Conservation (phyloP, 805 yeast genomes). For the Teunomyces gatunensis region DNA sequence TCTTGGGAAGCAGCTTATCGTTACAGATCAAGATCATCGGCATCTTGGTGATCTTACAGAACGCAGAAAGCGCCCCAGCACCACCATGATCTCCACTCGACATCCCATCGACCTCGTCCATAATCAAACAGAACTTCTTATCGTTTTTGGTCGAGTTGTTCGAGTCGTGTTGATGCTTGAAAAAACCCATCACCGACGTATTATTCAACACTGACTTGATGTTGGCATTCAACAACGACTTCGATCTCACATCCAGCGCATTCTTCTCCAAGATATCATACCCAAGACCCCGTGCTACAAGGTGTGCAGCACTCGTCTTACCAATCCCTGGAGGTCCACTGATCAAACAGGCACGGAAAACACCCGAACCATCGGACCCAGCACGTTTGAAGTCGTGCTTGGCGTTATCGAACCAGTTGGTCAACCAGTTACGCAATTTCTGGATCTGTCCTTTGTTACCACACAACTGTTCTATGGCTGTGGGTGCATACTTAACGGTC, state of each 20-base stretch:
- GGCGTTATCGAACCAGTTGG: constrained; percentile 64
- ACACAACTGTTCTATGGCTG: constrained; percentile 69
- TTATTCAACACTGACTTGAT: constrained; percentile 73
- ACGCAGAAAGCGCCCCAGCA: constrained; percentile 87
- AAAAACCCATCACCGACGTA: constrained; percentile 79
- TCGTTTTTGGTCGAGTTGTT: constrained; percentile 31
- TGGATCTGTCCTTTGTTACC: constrained; percentile 81
- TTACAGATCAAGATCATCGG: constrained; percentile 94
- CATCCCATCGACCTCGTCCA: constrained; percentile 99
- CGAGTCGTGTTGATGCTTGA: constrained; percentile 37
- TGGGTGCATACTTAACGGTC: constrained; percentile 94
- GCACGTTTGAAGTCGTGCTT: constrained; percentile 54
- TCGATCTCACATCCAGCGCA: constrained; percentile 89
- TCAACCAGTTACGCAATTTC: constrained; percentile 70
- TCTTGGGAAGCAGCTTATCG: constrained; percentile 87
- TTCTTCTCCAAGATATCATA: constrained; percentile 75
- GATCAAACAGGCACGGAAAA: constrained; percentile 78
- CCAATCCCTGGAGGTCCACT: constrained; percentile 90
- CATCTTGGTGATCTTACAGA: constrained; percentile 79
- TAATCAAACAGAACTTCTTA: constrained; percentile 72
- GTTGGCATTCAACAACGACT: constrained; percentile 64
- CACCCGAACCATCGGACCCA: constrained; percentile 63
- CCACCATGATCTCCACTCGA: constrained; percentile 99
- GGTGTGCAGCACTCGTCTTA: constrained; percentile 78
- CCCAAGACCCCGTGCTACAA: constrained; percentile 66